Conservation (phyloP, 176 grass and related monocot species). For the Alloteropsis semialata region DNA sequence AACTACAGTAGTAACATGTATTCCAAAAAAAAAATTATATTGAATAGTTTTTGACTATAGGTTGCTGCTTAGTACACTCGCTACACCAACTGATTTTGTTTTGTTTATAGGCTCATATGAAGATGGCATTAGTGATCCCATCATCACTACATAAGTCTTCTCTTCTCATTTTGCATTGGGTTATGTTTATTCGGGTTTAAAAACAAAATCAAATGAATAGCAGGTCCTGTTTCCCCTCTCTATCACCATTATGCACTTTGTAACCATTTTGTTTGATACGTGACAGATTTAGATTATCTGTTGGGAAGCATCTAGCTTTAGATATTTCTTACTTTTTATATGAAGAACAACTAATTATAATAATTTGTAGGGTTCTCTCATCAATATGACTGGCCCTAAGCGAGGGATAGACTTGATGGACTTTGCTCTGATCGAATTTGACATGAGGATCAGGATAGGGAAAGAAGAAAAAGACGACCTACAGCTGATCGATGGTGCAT, state of each 20-base stretch:
- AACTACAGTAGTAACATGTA: not conserved
- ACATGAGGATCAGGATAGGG: too few relatives aligned
- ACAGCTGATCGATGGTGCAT: conserved; percentile 6
- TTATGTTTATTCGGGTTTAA: not conserved
- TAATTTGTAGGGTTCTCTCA: too few relatives aligned
- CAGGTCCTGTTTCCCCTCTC: not conserved
- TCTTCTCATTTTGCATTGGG: too few relatives aligned
- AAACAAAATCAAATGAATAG: not conserved
- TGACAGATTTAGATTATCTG: not conserved
- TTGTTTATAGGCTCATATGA: not conserved
- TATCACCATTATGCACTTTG: not conserved
- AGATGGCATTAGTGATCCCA: not conserved
- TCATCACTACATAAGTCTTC: not conserved
- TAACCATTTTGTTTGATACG: not conserved
- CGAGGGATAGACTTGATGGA: too few relatives aligned
- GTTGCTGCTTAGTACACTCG: not conserved
- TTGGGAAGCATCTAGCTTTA: not conserved
- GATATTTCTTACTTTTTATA: too few relatives aligned
- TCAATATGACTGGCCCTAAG: too few relatives aligned
- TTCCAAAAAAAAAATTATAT: not conserved
- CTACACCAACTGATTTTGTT: not conserved
- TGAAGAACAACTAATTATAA: too few relatives aligned
- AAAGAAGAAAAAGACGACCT: too few relatives aligned
- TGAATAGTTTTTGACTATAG: not conserved
- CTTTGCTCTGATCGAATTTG: too few relatives aligned